phyloP scores from a whole-genome alignment of 805 yeast species.

The Myxozyma lipomycoides region DNA sequence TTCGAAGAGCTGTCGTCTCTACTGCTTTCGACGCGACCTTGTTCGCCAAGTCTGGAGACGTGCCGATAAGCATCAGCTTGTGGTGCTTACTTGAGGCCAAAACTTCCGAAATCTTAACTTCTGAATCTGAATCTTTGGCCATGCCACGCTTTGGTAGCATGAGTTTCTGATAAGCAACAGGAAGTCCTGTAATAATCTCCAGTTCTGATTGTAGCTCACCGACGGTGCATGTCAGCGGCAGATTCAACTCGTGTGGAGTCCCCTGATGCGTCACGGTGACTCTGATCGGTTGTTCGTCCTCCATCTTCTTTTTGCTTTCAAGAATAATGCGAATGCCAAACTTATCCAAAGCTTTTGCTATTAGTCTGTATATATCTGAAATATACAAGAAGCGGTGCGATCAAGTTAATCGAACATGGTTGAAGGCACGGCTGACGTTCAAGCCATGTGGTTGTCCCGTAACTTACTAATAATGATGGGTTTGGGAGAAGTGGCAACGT shows the following conservation, averaged over 20 bases:
- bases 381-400: no score
- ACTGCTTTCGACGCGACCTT: conserved; percentile 16
- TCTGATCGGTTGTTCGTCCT: no score
- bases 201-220: conserved; percentile 30
- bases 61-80: conserved; percentile 36
- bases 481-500: no score
- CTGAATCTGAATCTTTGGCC: conserved; percentile 20
- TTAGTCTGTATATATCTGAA: no score
- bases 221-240: conserved; percentile 15
- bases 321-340: no score
- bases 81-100: conserved; percentile 18
- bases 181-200: conserved; percentile 32
- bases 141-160: conserved; percentile 33
- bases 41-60: conserved; percentile 31
- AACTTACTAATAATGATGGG: no score
- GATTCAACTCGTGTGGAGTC: conserved; percentile 2
- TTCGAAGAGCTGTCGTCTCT: background rate
- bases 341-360: no score
- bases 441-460: no score
- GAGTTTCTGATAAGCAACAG: conserved; percentile 35
- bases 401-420: no score
- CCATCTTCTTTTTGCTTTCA: no score
- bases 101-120: conserved; percentile 15
- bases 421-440: no score
- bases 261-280: conserved; percentile 17